Evolutionary conservation across 345 rosid genomes (phyloP).

Genomic region (Hibiscus mutabilis): DNA sequence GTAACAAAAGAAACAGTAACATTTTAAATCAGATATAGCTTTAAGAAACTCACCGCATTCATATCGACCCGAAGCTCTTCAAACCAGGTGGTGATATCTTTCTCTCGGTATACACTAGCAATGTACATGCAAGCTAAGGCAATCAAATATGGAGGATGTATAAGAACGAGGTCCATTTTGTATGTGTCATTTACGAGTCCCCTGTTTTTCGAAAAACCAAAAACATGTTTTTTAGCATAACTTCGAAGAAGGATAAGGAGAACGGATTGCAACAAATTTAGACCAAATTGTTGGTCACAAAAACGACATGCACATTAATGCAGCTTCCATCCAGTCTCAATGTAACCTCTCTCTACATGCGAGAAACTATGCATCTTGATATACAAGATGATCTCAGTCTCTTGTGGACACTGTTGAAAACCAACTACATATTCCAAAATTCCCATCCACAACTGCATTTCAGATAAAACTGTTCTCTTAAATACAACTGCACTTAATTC

Average conservation of each 20-base stretch:
- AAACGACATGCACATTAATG: background rate
- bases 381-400: background rate
- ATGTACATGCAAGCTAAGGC: conserved; percentile 91
- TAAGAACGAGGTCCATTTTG: conserved; percentile 88
- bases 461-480: background rate
- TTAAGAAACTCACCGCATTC: conserved; percentile 61
- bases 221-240: conserved; percentile 3
- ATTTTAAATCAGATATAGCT: background rate
- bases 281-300: background rate
- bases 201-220: conserved; percentile 41
- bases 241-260: background rate
- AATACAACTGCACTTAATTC: background rate
- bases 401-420: background rate
- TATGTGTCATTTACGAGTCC: conserved; percentile 94
- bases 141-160: conserved; percentile 81
- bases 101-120: conserved; percentile 67
- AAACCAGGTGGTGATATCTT: conserved; percentile 78
- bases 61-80: conserved; percentile 94
- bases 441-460: background rate
- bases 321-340: background rate
- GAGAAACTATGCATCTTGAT: background rate
- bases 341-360: background rate
- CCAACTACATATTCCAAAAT: background rate
- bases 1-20: background rate
- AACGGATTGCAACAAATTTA: background rate